These are phyloP conservation scores for Arthrobotrys sinensis DNA, from an alignment of 2,329 filamentous ascomycete genomes.

Conservation along the genomic window DNA sequence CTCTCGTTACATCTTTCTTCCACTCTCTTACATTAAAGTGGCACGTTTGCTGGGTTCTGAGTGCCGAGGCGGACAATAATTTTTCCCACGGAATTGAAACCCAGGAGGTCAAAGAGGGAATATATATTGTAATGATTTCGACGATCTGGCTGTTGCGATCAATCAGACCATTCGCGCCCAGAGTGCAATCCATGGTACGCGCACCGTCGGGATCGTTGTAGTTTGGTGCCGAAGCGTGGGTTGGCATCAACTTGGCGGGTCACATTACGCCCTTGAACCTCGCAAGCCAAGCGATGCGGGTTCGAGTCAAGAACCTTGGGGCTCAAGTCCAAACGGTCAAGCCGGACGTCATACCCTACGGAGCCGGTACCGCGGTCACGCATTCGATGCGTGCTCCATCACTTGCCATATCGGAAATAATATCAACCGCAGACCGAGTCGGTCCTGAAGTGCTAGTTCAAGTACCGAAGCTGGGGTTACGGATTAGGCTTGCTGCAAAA, in stretches of 20 bases:
- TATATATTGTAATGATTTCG: background rate
- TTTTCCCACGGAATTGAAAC: slow-evolving; percentile 19
- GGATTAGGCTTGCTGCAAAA: no score
- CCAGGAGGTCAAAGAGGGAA: background rate
- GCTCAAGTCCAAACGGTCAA: slow-evolving; percentile 26
- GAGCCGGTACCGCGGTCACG: background rate
- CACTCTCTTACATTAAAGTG: no score
- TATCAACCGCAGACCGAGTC: background rate
- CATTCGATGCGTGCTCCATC: no score
- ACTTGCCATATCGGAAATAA: background rate
- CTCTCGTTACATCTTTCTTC: no score
- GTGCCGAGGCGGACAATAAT: slow-evolving; percentile 36
- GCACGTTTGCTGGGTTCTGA: background rate
- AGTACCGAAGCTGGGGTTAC: no score
- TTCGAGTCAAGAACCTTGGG: slow-evolving; percentile 19
- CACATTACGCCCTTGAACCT: background rate
- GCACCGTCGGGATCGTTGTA: background rate
- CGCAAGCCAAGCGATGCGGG: slow-evolving; percentile 5
- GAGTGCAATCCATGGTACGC: slow-evolving; percentile 28
- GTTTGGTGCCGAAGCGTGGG: slow-evolving; percentile 21
- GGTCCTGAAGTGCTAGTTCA: no score
- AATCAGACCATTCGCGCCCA: background rate
- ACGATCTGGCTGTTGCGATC: background rate
- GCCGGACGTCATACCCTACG: background rate
- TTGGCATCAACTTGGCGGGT: slow-evolving; percentile 25